phyloP scores from a whole-genome alignment of 2,329 filamentous ascomycete genomes.

The Curvularia eragrostidis region DNA sequence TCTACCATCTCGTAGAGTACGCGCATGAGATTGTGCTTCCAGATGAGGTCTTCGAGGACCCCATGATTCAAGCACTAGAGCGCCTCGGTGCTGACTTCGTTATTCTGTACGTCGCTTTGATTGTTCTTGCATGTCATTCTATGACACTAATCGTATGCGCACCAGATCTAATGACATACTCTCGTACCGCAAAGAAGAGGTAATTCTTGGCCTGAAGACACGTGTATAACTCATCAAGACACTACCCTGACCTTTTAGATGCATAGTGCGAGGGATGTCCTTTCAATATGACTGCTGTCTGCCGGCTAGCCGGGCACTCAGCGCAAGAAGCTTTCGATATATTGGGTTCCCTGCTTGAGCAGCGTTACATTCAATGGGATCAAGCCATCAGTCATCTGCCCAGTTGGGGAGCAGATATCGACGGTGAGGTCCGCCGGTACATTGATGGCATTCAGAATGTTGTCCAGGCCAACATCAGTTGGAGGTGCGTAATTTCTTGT shows the following conservation, averaged over 20 bases:
- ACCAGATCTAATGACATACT: conserved; percentile 2
- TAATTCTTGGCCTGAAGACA: not conserved
- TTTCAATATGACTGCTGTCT: conserved; percentile 1
- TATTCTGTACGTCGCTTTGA: not conserved
- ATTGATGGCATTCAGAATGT: conserved; percentile 3
- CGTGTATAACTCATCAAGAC: not conserved
- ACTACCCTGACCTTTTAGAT: not conserved
- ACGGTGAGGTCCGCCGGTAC: conserved; percentile 1
- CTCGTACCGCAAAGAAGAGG: conserved; percentile 2
- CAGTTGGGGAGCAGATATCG: not conserved
- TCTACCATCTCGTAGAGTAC: conserved; percentile 1
- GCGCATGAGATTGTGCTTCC: conserved; percentile 2
- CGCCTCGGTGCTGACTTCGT: conserved; percentile 1
- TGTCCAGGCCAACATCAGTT: conserved; percentile 1
- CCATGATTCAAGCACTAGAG: conserved; percentile 1
- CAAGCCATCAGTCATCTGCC: not conserved
- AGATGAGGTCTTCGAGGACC: conserved; percentile 1
- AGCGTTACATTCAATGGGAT: conserved; percentile 3
- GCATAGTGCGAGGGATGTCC: not conserved
- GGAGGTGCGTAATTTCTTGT: conserved; percentile 1
- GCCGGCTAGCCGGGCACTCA: not conserved
- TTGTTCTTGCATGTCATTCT: not conserved
- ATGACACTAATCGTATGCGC: not conserved
- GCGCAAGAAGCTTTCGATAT: conserved; percentile 1
- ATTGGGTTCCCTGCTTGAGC: conserved; percentile 1